Conservation (phyloP, 75 land plant genomes). For the Sequoiadendron giganteum region DNA sequence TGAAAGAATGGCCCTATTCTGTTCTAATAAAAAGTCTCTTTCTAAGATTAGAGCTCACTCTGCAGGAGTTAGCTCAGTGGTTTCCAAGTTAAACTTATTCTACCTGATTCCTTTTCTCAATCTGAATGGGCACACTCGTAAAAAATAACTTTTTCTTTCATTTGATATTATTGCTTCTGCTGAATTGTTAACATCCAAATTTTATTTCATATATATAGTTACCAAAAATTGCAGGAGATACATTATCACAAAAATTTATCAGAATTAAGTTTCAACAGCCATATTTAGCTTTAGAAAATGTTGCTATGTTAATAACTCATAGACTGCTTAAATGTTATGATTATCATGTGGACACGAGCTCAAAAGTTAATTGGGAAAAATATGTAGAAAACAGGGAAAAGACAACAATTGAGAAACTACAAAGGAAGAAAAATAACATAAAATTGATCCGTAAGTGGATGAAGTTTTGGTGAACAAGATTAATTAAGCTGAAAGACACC, state of each 20-base stretch:
- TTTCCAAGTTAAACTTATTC: background rate
- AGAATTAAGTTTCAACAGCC: too few relatives aligned
- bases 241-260: background rate
- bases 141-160: background rate
- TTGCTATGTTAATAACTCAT: background rate
- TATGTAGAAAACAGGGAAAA: background rate
- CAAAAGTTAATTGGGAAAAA: too few relatives aligned
- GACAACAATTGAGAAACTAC: too few relatives aligned
- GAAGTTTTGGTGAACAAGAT: too few relatives aligned
- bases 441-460: too few relatives aligned
- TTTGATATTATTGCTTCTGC: too few relatives aligned
- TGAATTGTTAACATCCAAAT: background rate
- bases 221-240: background rate
- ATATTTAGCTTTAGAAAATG: too few relatives aligned
- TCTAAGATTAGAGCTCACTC: background rate
- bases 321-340: background rate
- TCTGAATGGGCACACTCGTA: background rate
- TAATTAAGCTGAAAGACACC: too few relatives aligned
- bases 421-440: too few relatives aligned
- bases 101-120: background rate
- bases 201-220: background rate
- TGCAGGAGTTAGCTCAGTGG: background rate
- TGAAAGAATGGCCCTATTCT: background rate
- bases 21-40: background rate
- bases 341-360: background rate